Conservation (phyloP, 495 filamentous ascomycete species). For the Podospora appendiculata region DNA sequence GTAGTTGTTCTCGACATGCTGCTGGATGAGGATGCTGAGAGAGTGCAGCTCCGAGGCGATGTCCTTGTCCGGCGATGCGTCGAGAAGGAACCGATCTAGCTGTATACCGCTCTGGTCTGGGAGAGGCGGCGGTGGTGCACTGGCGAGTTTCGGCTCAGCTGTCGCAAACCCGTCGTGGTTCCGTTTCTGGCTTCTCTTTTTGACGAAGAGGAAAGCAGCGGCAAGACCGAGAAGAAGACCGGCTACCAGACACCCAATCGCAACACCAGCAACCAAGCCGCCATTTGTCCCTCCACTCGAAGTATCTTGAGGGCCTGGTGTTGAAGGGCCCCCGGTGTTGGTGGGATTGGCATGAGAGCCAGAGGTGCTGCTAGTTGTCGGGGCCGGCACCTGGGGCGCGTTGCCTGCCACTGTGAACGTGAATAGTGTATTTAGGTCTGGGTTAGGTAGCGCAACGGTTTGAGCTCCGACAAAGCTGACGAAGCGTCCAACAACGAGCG, state of each 20-base stretch:
- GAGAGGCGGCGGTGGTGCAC: conserved; percentile 6
- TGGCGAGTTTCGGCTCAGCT: conserved; percentile 6
- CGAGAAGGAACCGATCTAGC: conserved; percentile 22
- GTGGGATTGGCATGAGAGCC: neutral
- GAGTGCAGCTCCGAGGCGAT: conserved; percentile 21
- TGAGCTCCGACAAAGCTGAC: too few species aligned
- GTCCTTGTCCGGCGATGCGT: conserved; percentile 20
- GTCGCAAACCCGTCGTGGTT: neutral
- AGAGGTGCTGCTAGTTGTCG: too few species aligned
- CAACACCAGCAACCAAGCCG: neutral
- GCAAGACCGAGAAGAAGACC: neutral
- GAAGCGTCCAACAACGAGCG: too few species aligned
- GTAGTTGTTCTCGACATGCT: conserved; percentile 29
- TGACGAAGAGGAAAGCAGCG: conserved; percentile 1
- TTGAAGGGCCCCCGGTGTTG: neutral
- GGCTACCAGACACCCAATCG: neutral
- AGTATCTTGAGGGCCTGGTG: neutral
- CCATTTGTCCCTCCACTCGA: neutral
- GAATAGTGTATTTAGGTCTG: too few species aligned
- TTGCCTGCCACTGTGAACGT: too few species aligned
- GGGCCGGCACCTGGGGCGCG: too few species aligned
- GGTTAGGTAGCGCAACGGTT: too few species aligned
- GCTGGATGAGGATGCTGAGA: conserved; percentile 19
- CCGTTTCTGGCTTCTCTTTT: neutral
- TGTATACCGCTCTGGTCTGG: conserved; percentile 3